These are phyloP conservation scores for Lactarius quietus DNA, from an alignment of 768 basidiomycete species.

Conservation along the genomic window DNA sequence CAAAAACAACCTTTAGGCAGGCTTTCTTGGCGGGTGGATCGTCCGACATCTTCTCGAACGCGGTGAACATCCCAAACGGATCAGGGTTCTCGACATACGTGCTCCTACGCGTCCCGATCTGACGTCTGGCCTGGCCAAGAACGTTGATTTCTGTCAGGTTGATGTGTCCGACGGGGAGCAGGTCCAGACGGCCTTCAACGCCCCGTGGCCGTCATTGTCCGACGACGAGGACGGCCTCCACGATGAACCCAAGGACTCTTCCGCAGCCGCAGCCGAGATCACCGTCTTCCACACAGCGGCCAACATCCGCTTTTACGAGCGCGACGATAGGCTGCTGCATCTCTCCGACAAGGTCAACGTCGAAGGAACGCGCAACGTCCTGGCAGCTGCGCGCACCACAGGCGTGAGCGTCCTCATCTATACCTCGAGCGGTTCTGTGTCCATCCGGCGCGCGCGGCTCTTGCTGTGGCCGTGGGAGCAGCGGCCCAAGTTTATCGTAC, in stretches of 20 bases:
- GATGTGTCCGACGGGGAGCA: slow-evolving; percentile 54
- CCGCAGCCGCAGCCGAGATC: slow-evolving; percentile 37
- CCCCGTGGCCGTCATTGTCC: slow-evolving; percentile 50
- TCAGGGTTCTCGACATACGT: slow-evolving; percentile 67
- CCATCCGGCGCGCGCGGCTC: slow-evolving; percentile 54
- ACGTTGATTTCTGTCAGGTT: slow-evolving; percentile 54
- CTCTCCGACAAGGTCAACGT: slow-evolving; percentile 63
- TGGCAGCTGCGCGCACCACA: slow-evolving; percentile 51
- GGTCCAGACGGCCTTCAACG: slow-evolving; percentile 57
- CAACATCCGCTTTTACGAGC: slow-evolving; percentile 76
- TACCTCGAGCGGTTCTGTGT: slow-evolving; percentile 70
- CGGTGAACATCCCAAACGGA: slow-evolving; percentile 63
- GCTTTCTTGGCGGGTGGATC: slow-evolving; percentile 79
- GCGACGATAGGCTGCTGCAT: slow-evolving; percentile 45
- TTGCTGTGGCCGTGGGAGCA: slow-evolving; percentile 76
- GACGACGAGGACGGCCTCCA: not conserved
- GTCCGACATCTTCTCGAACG: slow-evolving; percentile 62
- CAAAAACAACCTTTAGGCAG: slow-evolving; percentile 43
- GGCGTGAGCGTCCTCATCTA: slow-evolving; percentile 61
- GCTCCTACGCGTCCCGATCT: slow-evolving; percentile 56
- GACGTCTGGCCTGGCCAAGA: slow-evolving; percentile 45
- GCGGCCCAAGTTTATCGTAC: slow-evolving; percentile 53
- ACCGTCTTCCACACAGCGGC: slow-evolving; percentile 78
- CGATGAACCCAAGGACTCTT: slow-evolving; percentile 16
- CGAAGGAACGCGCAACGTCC: slow-evolving; percentile 61